phyloP scores from a whole-genome alignment of 208 protist genomes.

The Trypanosoma boissoni region DNA sequence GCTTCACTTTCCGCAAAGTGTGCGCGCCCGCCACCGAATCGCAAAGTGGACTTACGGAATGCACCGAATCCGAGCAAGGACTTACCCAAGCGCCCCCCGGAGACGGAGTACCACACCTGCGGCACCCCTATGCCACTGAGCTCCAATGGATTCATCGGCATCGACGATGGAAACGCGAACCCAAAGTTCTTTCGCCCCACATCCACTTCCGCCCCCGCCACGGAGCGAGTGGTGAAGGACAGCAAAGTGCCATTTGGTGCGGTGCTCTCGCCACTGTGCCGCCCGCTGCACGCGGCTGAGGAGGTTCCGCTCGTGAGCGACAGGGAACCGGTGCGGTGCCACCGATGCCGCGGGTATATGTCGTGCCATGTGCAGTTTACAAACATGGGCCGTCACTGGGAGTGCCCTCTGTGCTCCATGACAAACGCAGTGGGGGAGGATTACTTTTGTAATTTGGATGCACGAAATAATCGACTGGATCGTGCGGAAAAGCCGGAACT shows the following conservation, averaged over 20 bases:
- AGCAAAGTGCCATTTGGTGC: constrained; percentile 73
- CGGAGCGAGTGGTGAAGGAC: constrained; percentile 67
- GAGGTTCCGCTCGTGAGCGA: constrained; percentile 63
- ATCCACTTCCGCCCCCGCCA: constrained; percentile 43
- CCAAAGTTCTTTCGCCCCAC: constrained; percentile 90
- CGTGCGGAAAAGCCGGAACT: constrained; percentile 60
- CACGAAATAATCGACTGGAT: constrained; percentile 61
- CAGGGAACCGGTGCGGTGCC: constrained; percentile 86
- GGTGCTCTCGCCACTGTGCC: constrained; percentile 81
- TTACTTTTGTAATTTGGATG: constrained; percentile 89
- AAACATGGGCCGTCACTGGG: constrained; percentile 85
- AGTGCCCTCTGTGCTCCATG: constrained; percentile 89
- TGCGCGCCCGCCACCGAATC: constrained; percentile 36
- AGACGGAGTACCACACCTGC: constrained; percentile 40
- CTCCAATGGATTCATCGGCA: constrained; percentile 61
- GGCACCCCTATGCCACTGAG: constrained; percentile 65
- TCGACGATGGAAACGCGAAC: constrained; percentile 88
- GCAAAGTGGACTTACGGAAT: constrained; percentile 43
- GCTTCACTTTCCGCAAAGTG: constrained; percentile 1
- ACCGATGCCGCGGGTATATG: constrained; percentile 92
- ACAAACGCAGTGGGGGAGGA: constrained; percentile 63
- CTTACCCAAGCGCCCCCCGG: constrained; percentile 22
- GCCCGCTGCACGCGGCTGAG: constrained; percentile 62
- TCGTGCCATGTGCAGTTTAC: constrained; percentile 82
- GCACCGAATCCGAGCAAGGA: constrained; percentile 60